Evolutionary conservation across 495 filamentous ascomycete genomes (phyloP).

Genomic region (Sphaerosporella brunnea): DNA sequence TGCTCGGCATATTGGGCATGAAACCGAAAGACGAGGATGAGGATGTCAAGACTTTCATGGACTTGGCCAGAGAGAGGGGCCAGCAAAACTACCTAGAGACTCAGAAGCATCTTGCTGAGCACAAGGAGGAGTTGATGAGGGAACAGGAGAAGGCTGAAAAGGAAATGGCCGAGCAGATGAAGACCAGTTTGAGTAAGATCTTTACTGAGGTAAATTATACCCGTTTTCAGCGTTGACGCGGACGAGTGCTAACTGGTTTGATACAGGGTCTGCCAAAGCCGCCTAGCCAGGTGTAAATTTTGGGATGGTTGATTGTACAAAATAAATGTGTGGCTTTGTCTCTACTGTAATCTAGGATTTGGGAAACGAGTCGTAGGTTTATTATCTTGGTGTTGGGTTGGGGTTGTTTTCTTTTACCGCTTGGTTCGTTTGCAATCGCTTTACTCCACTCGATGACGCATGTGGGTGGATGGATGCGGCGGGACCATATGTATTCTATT

Average conservation of each 20-base stretch:
- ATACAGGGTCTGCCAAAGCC: slow-evolving; percentile 22
- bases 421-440: too few species aligned
- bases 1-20: slow-evolving; percentile 56
- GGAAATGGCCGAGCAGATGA: slow-evolving; percentile 73
- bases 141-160: slow-evolving; percentile 78
- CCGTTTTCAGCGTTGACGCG: background rate
- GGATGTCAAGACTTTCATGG: slow-evolving; percentile 78
- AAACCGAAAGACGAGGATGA: slow-evolving; percentile 50
- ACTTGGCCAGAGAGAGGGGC: slow-evolving; percentile 77
- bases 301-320: too few species aligned
- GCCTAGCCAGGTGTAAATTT: slow-evolving; percentile 17
- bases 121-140: slow-evolving; percentile 84
- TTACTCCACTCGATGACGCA: too few species aligned
- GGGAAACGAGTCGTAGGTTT: too few species aligned
- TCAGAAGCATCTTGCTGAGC: slow-evolving; percentile 74
- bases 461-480: too few species aligned
- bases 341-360: too few species aligned
- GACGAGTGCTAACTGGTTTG: background rate
- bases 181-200: slow-evolving; percentile 52
- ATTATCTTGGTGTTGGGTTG: too few species aligned
- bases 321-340: too few species aligned
- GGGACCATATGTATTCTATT: too few species aligned
- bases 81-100: slow-evolving; percentile 74
- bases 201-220: slow-evolving; percentile 30
- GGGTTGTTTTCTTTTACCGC: too few species aligned